Evolutionary conservation across 257 asterid species (phyloP).

Genomic region (Craterostigma plantagineum): DNA sequence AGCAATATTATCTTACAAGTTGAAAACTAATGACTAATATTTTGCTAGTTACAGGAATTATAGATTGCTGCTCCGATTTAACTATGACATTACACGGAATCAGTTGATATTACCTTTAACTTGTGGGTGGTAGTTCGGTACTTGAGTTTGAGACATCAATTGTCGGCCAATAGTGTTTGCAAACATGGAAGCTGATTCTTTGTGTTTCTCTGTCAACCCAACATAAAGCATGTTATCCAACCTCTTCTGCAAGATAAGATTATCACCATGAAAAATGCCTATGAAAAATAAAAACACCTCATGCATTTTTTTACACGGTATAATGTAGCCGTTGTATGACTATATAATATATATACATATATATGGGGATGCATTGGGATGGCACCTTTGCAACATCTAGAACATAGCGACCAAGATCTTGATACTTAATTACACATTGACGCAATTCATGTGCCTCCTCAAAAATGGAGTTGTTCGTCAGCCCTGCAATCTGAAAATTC

Average conservation of each 20-base stretch:
- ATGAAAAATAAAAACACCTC: no score
- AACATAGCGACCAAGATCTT: constrained; percentile 60
- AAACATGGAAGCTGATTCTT: constrained; percentile 76
- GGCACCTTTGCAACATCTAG: constrained; percentile 86
- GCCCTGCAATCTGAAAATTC: constrained; percentile 46
- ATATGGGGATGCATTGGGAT: no score
- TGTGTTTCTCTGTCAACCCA: constrained; percentile 89
- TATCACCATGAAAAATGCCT: constrained; percentile 9
- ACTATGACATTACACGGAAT: constrained; percentile 10
- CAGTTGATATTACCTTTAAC: no score
- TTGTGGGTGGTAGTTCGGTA: not conserved
- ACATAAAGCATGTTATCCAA: constrained; percentile 77
- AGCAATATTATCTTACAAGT: no score
- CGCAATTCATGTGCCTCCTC: constrained; percentile 77
- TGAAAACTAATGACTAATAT: no score
- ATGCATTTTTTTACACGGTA: no score
- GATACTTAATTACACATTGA: constrained; percentile 60
- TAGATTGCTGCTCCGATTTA: no score
- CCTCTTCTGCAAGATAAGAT: constrained; percentile 69
- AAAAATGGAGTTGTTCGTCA: constrained; percentile 73
- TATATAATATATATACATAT: no score
- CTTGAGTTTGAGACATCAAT: constrained; percentile 59
- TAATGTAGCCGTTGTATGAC: no score
- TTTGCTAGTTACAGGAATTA: no score
- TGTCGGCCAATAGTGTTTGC: constrained; percentile 88